Conservation (phyloP, 805 yeast genomes). For the Monosporozyma siamensis region DNA sequence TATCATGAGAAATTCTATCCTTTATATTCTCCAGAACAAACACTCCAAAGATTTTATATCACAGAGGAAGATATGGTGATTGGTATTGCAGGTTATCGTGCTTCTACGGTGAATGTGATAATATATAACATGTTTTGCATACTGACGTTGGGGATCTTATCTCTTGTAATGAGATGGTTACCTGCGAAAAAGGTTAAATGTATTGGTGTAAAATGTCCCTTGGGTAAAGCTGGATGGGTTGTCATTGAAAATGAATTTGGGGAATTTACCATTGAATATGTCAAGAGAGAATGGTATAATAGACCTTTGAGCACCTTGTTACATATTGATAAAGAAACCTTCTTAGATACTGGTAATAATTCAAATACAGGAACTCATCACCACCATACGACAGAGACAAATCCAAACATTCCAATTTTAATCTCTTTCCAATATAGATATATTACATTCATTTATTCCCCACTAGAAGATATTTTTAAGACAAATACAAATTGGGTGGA, state of each 20-base stretch:
- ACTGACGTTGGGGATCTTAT: constrained; percentile 61
- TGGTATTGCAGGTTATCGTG: constrained; percentile 84
- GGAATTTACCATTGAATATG: constrained; percentile 53
- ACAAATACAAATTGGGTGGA: constrained; percentile 86
- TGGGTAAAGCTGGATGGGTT: constrained; percentile 85
- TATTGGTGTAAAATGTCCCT: constrained; percentile 54
- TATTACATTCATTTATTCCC: constrained; percentile 72
- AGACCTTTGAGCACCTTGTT: constrained; percentile 65
- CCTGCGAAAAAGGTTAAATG: constrained; percentile 64
- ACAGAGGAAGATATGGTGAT: constrained; percentile 93
- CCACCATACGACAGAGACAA: constrained; percentile 23
- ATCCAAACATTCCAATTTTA: constrained; percentile 50
- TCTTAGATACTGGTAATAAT: not conserved
- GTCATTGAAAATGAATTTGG: constrained; percentile 93
- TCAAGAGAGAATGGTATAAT: constrained; percentile 55
- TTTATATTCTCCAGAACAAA: constrained; percentile 34
- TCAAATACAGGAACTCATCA: constrained; percentile 10
- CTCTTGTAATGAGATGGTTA: constrained; percentile 72
- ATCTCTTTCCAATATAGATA: constrained; percentile 75
- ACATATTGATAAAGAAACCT: constrained; percentile 18
- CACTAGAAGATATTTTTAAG: constrained; percentile 75
- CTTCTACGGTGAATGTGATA: constrained; percentile 37
- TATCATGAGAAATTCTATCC: constrained; percentile 40
- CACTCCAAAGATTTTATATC: constrained; percentile 75
- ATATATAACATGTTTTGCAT: constrained; percentile 48